Percentiles rank a stretch among this genome's conserved stretches.
Evolutionary conservation across 176 grass and related monocot genomes (phyloP).

Genomic region (Musa itinerans): DNA sequence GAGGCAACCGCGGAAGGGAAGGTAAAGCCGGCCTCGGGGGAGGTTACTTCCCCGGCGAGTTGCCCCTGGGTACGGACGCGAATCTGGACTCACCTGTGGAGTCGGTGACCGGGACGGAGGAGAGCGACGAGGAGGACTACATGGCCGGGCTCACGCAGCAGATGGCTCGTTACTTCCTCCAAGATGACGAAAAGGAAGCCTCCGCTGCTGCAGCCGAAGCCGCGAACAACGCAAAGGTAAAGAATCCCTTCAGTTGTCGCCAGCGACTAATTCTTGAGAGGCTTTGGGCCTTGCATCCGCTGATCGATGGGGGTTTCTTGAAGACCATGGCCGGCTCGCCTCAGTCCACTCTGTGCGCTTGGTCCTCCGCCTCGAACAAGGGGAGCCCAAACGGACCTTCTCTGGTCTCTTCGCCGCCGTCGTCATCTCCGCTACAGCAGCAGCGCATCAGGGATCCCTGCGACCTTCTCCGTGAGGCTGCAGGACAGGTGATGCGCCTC

Average conservation of each 20-base stretch:
- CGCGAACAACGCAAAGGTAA: not conserved
- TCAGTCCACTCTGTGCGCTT: conserved; percentile 20
- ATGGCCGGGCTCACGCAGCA: conserved; percentile 18
- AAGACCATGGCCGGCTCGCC: conserved; percentile 20
- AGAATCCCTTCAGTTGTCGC: no score
- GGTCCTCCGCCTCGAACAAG: conserved; percentile 4
- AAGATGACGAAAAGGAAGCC: conserved; percentile 20
- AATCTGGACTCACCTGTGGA: conserved; percentile 8
- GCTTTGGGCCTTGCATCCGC: not conserved
- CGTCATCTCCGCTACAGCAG: conserved; percentile 2
- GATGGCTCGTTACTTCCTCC: conserved; percentile 27
- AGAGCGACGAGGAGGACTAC: conserved; percentile 43
- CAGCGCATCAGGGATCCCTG: not conserved
- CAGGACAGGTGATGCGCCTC: conserved; percentile 21
- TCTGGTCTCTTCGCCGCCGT: conserved; percentile 2
- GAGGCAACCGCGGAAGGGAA: not conserved
- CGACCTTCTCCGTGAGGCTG: conserved; percentile 15
- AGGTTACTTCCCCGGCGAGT: not conserved
- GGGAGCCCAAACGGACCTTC: conserved; percentile 11
- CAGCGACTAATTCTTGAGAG: no score
- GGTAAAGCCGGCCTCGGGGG: not conserved
- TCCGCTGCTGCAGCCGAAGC: not conserved
- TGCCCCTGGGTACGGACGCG: not conserved
- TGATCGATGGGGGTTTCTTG: not conserved
- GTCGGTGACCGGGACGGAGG: conserved; percentile 21